These are phyloP conservation scores for Fusarium sp. DNA, from an alignment of 2,329 filamentous ascomycete genomes.

Conservation along the genomic window DNA sequence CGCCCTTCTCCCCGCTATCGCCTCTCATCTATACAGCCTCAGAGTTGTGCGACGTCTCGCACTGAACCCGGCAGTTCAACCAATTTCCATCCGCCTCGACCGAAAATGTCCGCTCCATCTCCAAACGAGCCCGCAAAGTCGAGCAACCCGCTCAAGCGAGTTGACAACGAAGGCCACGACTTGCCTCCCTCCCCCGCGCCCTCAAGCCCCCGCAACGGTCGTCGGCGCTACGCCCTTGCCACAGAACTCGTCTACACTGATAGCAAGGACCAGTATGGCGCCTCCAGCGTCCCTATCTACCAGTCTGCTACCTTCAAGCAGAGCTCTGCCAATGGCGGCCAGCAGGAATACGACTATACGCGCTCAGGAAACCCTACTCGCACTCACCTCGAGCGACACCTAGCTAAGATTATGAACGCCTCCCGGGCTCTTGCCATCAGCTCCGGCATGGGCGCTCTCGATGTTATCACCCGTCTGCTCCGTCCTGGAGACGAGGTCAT, in stretches of 20 bases:
- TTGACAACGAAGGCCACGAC: conserved; percentile 86
- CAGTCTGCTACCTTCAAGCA: conserved; percentile 99
- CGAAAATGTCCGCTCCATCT: conserved; percentile 40
- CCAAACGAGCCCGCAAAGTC: conserved; percentile 48
- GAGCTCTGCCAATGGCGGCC: conserved; percentile 80
- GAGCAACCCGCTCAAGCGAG: conserved; percentile 62
- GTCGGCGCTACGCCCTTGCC: conserved; percentile 87
- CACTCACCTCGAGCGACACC: conserved; percentile 93
- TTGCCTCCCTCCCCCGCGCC: conserved; percentile 93
- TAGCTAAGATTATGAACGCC: conserved; percentile 99
- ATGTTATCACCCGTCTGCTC: conserved; percentile 93
- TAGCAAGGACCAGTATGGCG: conserved; percentile 94
- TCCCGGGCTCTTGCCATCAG: conserved; percentile 91
- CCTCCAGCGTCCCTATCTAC: conserved; percentile 97
- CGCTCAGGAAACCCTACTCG: conserved; percentile 97
- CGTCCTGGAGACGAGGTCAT: conserved; percentile 96
- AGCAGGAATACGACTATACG: conserved; percentile 95
- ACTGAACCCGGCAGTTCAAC: background rate
- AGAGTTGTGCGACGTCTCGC: conserved; percentile 4
- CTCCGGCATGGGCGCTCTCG: conserved; percentile 96
- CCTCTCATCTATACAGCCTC: background rate
- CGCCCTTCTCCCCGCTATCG: conserved; percentile 12
- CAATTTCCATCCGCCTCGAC: background rate
- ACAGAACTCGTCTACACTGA: conserved; percentile 98
- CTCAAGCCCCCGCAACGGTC: conserved; percentile 87